Percentiles rank a stretch among this genome's conserved stretches.
These are phyloP conservation scores for Plasmopara viticola DNA, from an alignment of 352 stramenopile species.

Conservation along the genomic window DNA sequence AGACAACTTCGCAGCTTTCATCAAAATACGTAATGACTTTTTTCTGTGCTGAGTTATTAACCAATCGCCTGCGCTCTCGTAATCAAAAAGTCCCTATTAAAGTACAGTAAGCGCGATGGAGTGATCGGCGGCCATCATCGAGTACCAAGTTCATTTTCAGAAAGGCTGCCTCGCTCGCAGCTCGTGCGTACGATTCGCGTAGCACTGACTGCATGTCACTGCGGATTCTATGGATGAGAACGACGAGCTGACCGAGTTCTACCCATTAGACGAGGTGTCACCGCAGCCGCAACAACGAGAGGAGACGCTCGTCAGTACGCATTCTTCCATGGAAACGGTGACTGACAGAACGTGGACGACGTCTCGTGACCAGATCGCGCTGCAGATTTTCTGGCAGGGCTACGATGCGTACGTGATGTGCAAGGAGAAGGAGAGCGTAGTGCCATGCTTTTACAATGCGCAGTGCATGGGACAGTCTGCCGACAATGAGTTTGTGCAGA, in stretches of 20 bases:
- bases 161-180: conserved; percentile 6
- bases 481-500: conserved; percentile 49
- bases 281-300: conserved; percentile 1
- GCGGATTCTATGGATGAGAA: conserved; percentile 9
- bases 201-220: background rate
- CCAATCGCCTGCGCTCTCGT: background rate
- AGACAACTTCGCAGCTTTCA: too few relatives aligned
- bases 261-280: conserved; percentile 14
- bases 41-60: background rate
- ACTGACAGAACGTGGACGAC: conserved; percentile 22
- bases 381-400: conserved; percentile 67
- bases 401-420: conserved; percentile 54
- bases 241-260: conserved; percentile 25
- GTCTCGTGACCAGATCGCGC: conserved; percentile 43
- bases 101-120: background rate
- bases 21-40: too few relatives aligned
- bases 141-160: conserved; percentile 9
- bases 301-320: conserved; percentile 2
- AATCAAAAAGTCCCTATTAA: background rate
- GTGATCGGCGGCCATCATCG: conserved; percentile 8
- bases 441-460: conserved; percentile 51
- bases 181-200: conserved; percentile 1
- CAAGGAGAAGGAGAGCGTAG: conserved; percentile 42
- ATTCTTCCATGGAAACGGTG: conserved; percentile 16
- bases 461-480: conserved; percentile 29